Base-by-base conservation (phyloP, 768 basidiomycete species). In the Nidularia pulvinata region DNA sequence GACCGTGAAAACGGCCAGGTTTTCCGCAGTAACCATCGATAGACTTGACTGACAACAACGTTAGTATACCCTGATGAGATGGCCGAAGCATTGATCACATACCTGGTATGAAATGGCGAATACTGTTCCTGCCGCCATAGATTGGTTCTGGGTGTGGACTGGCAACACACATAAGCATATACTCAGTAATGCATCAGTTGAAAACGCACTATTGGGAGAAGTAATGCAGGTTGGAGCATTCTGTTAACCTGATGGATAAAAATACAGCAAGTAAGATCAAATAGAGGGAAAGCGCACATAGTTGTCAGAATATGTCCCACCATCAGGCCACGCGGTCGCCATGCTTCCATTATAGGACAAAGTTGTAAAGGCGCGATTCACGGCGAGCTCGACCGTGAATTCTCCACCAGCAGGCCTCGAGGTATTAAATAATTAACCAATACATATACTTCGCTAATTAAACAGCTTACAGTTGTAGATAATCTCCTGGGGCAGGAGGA, bases 101-200 rank as follows among this genome's bases (percentile, higher is more conserved):
- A 80, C 80, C 48, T 73, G 60, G 58, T 83, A 83, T 14, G 81
- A 73, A 52, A 83, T 83, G 13, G 80, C 81, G 54, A 83, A 81
- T 5, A 77, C 81, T 35, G 80, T 80, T 1, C 82, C 82, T 46
- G 82, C 79, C 44, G 80, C 79, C 66, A 68, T 76, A 6, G 74
- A 66, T 51, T 77, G 65, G 56, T 82, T 81, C 55, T 80, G 78
- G 3, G 80, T 71, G 60, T 83, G 82, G 63, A 83, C 81, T 52
- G 33, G 14, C 39, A 50, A n/a, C n/a, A 54, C 32, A 7, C 6
- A 34, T 32, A 14, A 48, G 52, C 19, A 48, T 37, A 30, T 42
- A 48, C 39, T 30, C 7, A 22, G 43, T 30, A 11, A 16, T 13
- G 36, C 25, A 33, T 47, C 11, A 22, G 6, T 7, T 11, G 36